Percentiles rank a stretch among this genome's conserved stretches.
Evolutionary conservation across 1,139 yeast species (phyloP).

Genomic region (Protomyces gravidus): DNA sequence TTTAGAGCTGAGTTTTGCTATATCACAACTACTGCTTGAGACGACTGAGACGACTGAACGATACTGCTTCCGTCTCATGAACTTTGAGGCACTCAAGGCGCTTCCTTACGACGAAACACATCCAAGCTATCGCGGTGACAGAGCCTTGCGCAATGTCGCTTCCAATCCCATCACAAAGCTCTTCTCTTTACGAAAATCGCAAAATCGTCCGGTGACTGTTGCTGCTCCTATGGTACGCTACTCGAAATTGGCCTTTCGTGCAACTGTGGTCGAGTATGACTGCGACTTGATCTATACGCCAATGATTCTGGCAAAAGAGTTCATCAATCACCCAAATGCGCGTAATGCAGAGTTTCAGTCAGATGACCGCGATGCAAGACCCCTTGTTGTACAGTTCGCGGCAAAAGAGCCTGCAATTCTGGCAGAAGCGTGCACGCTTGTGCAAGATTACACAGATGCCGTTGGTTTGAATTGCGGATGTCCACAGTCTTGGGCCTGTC

Average conservation of each 20-base stretch:
- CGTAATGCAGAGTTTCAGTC: constrained; percentile 81
- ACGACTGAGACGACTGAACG: no score
- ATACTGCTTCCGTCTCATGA: no score
- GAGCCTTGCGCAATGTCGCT: background rate
- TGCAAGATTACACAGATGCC: constrained; percentile 87
- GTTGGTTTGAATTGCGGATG: constrained; percentile 96
- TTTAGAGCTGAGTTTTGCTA: no score
- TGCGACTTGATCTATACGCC: constrained; percentile 89
- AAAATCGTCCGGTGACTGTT: constrained; percentile 62
- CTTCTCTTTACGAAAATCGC: constrained; percentile 46
- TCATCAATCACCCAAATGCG: constrained; percentile 78
- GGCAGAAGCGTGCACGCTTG: constrained; percentile 76
- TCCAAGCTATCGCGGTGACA: background rate
- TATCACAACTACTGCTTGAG: background rate
- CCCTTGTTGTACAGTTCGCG: constrained; percentile 86
- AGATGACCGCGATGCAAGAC: constrained; percentile 47
- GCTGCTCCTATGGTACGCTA: constrained; percentile 98
- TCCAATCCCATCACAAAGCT: constrained; percentile 55
- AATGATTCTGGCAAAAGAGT: constrained; percentile 92
- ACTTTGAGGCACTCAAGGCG: background rate
- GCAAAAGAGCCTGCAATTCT: constrained; percentile 82
- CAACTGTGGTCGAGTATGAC: constrained; percentile 65
- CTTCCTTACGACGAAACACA: background rate
- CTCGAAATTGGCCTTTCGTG: constrained; percentile 87
- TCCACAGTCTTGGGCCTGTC: constrained; percentile 88